These are phyloP conservation scores for Claviceps sp. DNA, from an alignment of 2,329 filamentous ascomycete genomes.

Conservation along the genomic window DNA sequence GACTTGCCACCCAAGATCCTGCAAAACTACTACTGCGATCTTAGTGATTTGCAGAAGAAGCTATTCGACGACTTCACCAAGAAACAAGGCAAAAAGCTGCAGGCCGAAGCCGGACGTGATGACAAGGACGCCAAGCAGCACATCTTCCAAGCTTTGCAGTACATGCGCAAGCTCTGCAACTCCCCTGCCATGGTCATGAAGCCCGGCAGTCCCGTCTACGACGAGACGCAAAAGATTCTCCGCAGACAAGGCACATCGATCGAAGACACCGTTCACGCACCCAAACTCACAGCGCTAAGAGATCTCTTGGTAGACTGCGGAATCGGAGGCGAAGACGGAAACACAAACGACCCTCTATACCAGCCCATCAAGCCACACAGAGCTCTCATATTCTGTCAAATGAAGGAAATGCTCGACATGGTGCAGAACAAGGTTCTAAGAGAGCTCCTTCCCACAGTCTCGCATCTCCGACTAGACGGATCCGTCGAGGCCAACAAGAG, in stretches of 20 bases:
- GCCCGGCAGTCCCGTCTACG: conserved; percentile 80
- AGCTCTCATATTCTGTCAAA: conserved; percentile 94
- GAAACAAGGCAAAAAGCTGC: conserved; percentile 80
- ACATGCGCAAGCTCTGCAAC: conserved; percentile 99
- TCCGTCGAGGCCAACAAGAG: conserved; percentile 84
- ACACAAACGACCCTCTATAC: conserved; percentile 45
- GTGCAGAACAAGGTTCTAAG: conserved; percentile 89
- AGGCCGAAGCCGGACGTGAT: conserved; percentile 66
- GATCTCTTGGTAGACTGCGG: conserved; percentile 97
- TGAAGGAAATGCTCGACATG: conserved; percentile 99
- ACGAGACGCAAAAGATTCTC: conserved; percentile 71
- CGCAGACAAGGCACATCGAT: conserved; percentile 67
- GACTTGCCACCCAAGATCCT: conserved; percentile 96
- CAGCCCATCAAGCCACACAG: conserved; percentile 91
- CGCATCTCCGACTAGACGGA: conserved; percentile 88
- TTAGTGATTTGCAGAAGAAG: conserved; percentile 86
- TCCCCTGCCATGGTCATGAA: conserved; percentile 95
- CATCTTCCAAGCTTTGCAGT: conserved; percentile 97
- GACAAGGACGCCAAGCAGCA: conserved; percentile 95
- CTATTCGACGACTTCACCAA: conserved; percentile 94
- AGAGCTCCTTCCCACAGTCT: conserved; percentile 81
- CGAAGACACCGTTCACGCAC: conserved; percentile 76
- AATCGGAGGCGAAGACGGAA: conserved; percentile 65
- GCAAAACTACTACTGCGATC: conserved; percentile 98
- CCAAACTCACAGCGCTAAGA: conserved; percentile 78